A percentile compares a stretch with the other conserved stretches of the same genome.
Evolutionary conservation across 2,329 filamentous ascomycete species (phyloP).

Genomic region (Cercospora brassicicola): DNA sequence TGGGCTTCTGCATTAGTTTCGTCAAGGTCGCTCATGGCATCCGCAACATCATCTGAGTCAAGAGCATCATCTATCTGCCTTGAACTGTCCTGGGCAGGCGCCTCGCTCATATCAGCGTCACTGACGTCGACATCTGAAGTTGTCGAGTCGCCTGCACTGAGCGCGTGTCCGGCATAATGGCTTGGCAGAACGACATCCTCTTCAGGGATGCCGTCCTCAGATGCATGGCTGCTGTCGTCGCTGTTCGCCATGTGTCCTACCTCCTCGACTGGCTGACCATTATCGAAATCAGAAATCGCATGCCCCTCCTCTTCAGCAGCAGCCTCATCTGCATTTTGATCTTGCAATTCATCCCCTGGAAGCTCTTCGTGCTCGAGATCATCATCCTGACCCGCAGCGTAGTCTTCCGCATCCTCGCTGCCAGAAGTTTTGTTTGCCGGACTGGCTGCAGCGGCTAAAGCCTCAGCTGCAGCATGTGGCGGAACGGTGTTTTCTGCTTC

Average conservation of each 20-base stretch:
- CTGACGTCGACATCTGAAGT: neutral
- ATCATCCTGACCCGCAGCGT: neutral
- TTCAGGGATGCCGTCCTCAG: neutral
- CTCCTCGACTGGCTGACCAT: neutral
- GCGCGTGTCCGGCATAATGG: neutral
- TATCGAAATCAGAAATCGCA: neutral
- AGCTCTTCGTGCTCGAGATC: neutral
- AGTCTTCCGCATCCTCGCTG: neutral
- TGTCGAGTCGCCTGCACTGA: neutral
- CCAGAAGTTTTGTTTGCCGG: neutral
- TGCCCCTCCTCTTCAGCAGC: neutral
- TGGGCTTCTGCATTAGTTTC: neutral
- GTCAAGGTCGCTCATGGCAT: neutral
- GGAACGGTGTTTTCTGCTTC: neutral
- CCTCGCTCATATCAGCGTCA: neutral
- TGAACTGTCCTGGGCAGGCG: neutral
- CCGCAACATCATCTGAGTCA: neutral
- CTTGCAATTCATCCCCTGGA: neutral
- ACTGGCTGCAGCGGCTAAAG: neutral
- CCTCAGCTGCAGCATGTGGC: neutral
- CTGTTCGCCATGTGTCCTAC: neutral
- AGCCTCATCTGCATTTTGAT: neutral
- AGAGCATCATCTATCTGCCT: neutral
- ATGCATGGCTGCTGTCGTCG: neutral
- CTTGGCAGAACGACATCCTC: neutral